Conservation (phyloP, 2,329 filamentous ascomycete genomes). For the Diaporthe capsici region DNA sequence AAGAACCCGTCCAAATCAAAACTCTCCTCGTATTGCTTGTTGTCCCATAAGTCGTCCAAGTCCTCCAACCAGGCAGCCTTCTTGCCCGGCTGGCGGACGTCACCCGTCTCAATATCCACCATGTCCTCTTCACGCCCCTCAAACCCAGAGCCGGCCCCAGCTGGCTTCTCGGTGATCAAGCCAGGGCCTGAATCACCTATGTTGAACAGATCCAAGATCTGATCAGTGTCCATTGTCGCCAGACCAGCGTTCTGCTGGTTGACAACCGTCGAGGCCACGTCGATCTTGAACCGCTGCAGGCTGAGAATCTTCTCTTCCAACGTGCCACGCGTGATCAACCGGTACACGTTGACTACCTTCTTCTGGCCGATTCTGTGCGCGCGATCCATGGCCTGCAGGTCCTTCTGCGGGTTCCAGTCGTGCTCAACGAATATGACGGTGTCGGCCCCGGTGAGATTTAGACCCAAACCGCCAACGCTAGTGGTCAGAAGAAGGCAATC, state of each 20-base stretch:
- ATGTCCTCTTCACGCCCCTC: slow-evolving; percentile 84
- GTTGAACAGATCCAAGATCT: slow-evolving; percentile 97
- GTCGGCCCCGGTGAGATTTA: slow-evolving; percentile 96
- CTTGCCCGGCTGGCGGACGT: slow-evolving; percentile 94
- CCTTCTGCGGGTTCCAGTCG: slow-evolving; percentile 99
- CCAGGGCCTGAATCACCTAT: slow-evolving; percentile 83
- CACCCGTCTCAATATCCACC: slow-evolving; percentile 92
- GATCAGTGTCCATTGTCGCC: slow-evolving; percentile 96
- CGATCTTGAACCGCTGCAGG: slow-evolving; percentile 99
- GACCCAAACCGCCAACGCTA: slow-evolving; percentile 91
- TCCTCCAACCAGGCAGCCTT: slow-evolving; percentile 94
- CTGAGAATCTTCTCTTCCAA: slow-evolving; percentile 98
- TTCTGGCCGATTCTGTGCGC: slow-evolving; percentile 99
- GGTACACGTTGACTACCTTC: slow-evolving; percentile 99
- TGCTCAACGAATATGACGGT: slow-evolving; percentile 99
- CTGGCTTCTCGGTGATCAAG: slow-evolving; percentile 72
- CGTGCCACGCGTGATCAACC: slow-evolving; percentile 94
- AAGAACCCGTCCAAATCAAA: slow-evolving; percentile 97
- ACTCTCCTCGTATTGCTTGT: slow-evolving; percentile 97
- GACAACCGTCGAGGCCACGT: slow-evolving; percentile 97
- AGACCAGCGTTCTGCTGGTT: slow-evolving; percentile 98
- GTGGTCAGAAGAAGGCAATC: slow-evolving; percentile 95
- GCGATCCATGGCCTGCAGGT: slow-evolving; percentile 98
- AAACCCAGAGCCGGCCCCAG: slow-evolving; percentile 51
- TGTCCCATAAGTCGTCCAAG: slow-evolving; percentile 95